Evolutionary conservation across 2,329 filamentous ascomycete genomes (phyloP), one percentile per base, ranked within the genome.

Genomic region (Verticillium klebahnii): DNA sequence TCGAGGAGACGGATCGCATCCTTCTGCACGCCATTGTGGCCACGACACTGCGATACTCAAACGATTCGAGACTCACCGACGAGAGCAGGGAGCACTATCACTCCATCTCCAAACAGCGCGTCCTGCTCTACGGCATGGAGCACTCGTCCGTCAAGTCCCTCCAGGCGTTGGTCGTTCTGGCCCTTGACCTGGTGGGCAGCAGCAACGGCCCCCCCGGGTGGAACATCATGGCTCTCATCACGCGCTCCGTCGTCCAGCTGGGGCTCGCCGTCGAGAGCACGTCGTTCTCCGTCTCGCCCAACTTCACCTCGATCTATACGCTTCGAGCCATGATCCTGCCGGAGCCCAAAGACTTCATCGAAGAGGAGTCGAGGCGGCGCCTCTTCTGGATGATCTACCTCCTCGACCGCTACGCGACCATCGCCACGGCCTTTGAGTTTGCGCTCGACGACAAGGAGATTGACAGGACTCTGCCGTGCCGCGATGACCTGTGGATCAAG

Each of bases 381-480:
- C 79, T 97, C 1, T 96, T 97, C 74, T 97, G 93, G 93, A 94
- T 96, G 88, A 88, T 96, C 12, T 97, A 96, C 71, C 78, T 97
- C 14, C 82, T 97, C 6, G 93, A 97, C 72, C 85, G 93, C 58
- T 97, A 96, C 71, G 92, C 92, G 1, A 97, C 93, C 0, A 89
- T 97, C 61, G 89, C 92, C 0, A 97, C 93, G 0, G 92, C 93
- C 0, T 97, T 97, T 68, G 92, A 97, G 68, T 96, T 97, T 72
- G 91, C 92, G 0, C 78, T 97, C 19, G 89, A 94, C 67, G 92
- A 97, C 69, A 91, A 89, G 70, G 93, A 97, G 70, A 94, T 97
- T 55, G 93, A 97, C 71, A 86, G 93, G 29, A 91, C 87, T 58
- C 78, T 97, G 8, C 93, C 93, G 1, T 97, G 93, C 70, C 88